These are phyloP conservation scores for Astrothelium subdiscretum DNA, from an alignment of 495 filamentous ascomycete species.

Conservation along the genomic window DNA sequence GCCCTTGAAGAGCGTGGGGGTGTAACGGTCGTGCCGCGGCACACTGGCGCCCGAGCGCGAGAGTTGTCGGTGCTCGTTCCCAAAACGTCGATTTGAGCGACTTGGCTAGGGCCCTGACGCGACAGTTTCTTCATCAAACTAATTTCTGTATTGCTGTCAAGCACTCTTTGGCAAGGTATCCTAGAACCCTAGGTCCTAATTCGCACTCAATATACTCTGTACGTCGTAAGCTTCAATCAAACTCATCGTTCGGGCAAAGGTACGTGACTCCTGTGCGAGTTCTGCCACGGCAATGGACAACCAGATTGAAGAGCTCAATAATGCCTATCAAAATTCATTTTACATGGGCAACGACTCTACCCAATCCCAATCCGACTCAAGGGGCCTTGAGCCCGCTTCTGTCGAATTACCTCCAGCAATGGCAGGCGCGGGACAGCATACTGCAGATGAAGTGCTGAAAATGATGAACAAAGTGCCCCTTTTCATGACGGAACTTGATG, in stretches of 20 bases:
- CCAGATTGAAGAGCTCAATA: not conserved
- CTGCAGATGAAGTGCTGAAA: conserved; percentile 56
- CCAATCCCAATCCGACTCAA: not conserved
- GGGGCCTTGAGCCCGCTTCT: not conserved
- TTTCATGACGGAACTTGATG: conserved; percentile 89
- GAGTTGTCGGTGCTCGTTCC: not conserved
- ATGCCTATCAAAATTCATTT: not conserved
- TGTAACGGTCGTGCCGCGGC: not conserved
- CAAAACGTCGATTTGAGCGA: not conserved
- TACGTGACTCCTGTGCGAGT: not conserved
- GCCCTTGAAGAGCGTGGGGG: too few relatives aligned
- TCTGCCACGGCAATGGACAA: not conserved
- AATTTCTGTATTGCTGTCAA: too few relatives aligned
- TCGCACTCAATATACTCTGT: too few relatives aligned
- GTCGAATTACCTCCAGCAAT: conserved; percentile 45
- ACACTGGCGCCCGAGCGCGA: too few relatives aligned
- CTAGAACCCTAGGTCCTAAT: too few relatives aligned
- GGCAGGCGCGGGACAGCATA: conserved; percentile 47
- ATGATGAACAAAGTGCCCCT: conserved; percentile 75
- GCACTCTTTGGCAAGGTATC: too few relatives aligned
- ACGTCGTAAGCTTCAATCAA: too few relatives aligned
- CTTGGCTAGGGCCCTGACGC: not conserved
- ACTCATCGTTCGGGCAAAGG: not conserved
- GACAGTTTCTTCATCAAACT: not conserved
- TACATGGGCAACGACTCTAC: not conserved